A percentile compares a stretch with the other conserved stretches of the same genome.
Evolutionary conservation across 1,139 yeast species (phyloP).

Genomic region (Protomyces arabidopsidicola): DNA sequence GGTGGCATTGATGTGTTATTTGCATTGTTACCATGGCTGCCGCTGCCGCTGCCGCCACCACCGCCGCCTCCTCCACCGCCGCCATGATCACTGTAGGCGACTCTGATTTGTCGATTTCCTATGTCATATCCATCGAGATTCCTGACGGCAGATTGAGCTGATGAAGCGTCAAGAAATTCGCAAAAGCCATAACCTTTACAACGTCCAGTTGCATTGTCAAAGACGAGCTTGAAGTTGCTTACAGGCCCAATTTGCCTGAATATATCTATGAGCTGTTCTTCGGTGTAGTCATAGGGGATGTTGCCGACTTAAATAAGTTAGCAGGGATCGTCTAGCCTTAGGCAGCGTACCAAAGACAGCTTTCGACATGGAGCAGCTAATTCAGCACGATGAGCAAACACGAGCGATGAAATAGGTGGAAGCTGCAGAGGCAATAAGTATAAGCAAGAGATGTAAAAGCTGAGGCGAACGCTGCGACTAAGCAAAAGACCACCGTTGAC

Average conservation of each 20-base stretch:
- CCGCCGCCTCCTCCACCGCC: not conserved
- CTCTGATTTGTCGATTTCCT: constrained; percentile 67
- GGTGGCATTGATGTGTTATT: constrained; percentile 31
- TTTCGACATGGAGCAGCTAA: not conserved
- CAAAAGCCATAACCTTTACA: constrained; percentile 89
- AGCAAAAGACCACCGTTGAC: no score
- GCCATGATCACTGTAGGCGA: constrained; percentile 47
- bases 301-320: constrained; percentile 58
- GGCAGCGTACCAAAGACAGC: not conserved
- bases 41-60: not conserved
- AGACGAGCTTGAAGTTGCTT: constrained; percentile 63
- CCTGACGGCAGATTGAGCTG: constrained; percentile 87
- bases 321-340: constrained; percentile 66
- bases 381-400: not conserved
- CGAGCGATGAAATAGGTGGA: no score
- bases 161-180: constrained; percentile 56
- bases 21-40: constrained; percentile 40
- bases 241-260: constrained; percentile 70
- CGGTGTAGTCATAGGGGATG: constrained; percentile 74
- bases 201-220: constrained; percentile 84
- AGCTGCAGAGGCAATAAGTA: no score
- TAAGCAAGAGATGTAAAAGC: no score
- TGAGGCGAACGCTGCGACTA: no score
- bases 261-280: constrained; percentile 65
- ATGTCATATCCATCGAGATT: constrained; percentile 75